phyloP scores from a whole-genome alignment of 2,329 filamentous ascomycete species.

The Aureobasidium mangrovei region DNA sequence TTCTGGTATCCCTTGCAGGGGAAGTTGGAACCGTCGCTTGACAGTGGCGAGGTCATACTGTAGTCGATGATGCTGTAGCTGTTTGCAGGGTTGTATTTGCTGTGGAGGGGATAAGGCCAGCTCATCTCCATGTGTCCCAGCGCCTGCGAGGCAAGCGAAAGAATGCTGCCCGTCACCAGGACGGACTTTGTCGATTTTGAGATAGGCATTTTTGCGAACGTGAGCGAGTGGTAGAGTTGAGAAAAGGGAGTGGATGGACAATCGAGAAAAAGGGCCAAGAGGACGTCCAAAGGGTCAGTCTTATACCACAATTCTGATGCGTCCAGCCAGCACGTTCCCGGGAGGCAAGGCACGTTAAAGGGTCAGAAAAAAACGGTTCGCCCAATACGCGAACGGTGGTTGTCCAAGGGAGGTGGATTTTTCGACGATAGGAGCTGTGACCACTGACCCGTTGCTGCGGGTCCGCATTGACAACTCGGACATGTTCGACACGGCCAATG shows the following conservation, averaged over 20 bases:
- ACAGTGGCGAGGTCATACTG: constrained; percentile 61
- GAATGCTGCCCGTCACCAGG: constrained; percentile 11
- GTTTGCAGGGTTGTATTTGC: constrained; percentile 40
- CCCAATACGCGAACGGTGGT: constrained; percentile 11
- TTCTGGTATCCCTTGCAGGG: constrained; percentile 64
- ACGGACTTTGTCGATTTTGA: constrained; percentile 1
- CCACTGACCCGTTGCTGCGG: constrained; percentile 8
- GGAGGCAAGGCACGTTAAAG: constrained; percentile 10
- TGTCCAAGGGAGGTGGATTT: not conserved
- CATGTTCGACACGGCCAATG: not conserved
- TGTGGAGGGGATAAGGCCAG: constrained; percentile 45
- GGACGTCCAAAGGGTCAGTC: not conserved
- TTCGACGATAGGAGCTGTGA: not conserved
- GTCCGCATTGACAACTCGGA: not conserved
- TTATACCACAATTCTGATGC: too few species aligned
- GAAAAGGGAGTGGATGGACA: constrained; percentile 9
- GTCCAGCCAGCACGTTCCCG: not conserved
- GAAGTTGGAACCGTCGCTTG: constrained; percentile 53
- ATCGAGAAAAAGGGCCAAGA: constrained; percentile 8
- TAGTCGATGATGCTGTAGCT: constrained; percentile 51
- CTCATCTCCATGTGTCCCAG: constrained; percentile 47
- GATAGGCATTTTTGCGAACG: not conserved
- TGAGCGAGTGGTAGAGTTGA: not conserved
- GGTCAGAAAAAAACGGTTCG: constrained; percentile 11
- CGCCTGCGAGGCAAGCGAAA: constrained; percentile 11